Evolutionary conservation across 2,329 filamentous ascomycete genomes (phyloP).

Genomic region (Alternaria arbusti): DNA sequence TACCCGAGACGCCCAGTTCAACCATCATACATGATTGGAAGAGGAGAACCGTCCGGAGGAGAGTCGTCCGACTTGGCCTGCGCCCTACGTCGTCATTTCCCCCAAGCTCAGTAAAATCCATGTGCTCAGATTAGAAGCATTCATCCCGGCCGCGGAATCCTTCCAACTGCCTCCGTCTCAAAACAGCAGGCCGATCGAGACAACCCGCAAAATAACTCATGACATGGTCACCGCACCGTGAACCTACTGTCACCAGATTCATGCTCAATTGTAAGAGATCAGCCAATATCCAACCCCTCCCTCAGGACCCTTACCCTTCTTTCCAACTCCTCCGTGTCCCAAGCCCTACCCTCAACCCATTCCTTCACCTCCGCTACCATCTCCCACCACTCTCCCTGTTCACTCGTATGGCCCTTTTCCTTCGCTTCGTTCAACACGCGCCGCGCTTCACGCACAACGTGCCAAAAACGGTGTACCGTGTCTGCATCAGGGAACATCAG

Average conservation of each 20-base stretch:
- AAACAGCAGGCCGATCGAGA: neutral
- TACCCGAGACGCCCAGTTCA: neutral
- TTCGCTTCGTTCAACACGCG: conserved; percentile 16
- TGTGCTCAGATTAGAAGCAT: neutral
- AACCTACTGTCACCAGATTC: neutral
- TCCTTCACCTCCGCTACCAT: conserved; percentile 12
- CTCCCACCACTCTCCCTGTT: conserved; percentile 7
- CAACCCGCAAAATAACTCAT: neutral
- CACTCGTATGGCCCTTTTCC: conserved; percentile 2
- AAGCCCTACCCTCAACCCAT: conserved; percentile 8
- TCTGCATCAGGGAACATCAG: conserved; percentile 17
- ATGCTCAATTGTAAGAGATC: neutral
- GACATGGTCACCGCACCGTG: neutral
- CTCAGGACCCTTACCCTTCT: neutral
- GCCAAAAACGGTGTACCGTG: conserved; percentile 24
- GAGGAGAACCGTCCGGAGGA: too few relatives aligned
- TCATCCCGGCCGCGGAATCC: neutral
- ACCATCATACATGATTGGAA: neutral
- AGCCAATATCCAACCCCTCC: neutral
- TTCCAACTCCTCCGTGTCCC: conserved; percentile 3
- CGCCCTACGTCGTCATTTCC: neutral
- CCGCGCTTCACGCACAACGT: conserved; percentile 14
- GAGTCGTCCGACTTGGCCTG: neutral
- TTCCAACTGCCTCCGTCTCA: too few relatives aligned
- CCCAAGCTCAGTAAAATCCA: neutral